Conservation (phyloP, 805 yeast species). For the Allodekkera sacchari region DNA sequence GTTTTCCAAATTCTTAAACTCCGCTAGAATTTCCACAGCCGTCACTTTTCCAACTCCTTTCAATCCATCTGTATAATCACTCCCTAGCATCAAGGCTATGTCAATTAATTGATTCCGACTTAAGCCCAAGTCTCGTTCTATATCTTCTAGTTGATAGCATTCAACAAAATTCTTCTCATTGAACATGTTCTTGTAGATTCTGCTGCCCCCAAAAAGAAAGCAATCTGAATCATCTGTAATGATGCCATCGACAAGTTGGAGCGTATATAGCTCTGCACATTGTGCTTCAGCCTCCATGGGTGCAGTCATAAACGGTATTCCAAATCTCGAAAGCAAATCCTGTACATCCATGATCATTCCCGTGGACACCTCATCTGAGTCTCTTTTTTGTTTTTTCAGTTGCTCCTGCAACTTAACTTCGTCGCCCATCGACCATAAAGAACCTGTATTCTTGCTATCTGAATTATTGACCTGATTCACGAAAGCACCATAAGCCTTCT, state of each 20-base stretch:
- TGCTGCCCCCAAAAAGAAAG: slow-evolving; percentile 83
- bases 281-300: slow-evolving; percentile 99
- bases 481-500: slow-evolving; percentile 61
- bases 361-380: slow-evolving; percentile 83
- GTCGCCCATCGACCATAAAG: slow-evolving; percentile 27
- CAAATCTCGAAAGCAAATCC: slow-evolving; percentile 77
- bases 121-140: slow-evolving; percentile 59
- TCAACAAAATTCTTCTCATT: slow-evolving; percentile 90
- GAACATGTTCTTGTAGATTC: slow-evolving; percentile 86
- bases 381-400: slow-evolving; percentile 63
- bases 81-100: slow-evolving; percentile 77
- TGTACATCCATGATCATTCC: slow-evolving; percentile 88
- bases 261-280: slow-evolving; percentile 69
- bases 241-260: slow-evolving; percentile 84
- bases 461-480: slow-evolving; percentile 31
- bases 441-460: neutral
- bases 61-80: slow-evolving; percentile 91
- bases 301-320: slow-evolving; percentile 90
- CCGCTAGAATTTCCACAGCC: slow-evolving; percentile 84
- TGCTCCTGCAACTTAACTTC: slow-evolving; percentile 51
- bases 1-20: slow-evolving; percentile 44
- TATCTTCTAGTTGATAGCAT: slow-evolving; percentile 54
- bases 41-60: slow-evolving; percentile 92
- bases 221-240: slow-evolving; percentile 98
- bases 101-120: slow-evolving; percentile 59